Evolutionary conservation across 2,329 filamentous ascomycete genomes (phyloP).

Genomic region (Aspergillus puulaauensis): DNA sequence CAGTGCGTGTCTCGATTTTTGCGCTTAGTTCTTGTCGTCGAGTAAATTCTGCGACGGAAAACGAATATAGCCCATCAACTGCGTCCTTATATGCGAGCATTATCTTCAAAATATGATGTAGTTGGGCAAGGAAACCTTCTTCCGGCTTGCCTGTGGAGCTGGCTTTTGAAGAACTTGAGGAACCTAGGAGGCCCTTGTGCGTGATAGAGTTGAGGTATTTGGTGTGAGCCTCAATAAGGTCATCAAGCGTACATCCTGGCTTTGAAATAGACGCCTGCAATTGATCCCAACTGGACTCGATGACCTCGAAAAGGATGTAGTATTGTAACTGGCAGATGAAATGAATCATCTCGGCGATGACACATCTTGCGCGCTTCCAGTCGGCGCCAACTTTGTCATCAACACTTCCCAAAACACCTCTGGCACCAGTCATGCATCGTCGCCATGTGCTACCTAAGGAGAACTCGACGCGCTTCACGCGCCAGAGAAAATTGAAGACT

Average conservation of each 20-base stretch:
- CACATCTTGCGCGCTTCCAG: slow-evolving; percentile 88
- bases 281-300: slow-evolving; percentile 92
- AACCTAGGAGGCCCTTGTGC: slow-evolving; percentile 88
- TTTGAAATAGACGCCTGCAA: slow-evolving; percentile 79
- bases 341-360: slow-evolving; percentile 96
- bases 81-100: slow-evolving; percentile 94
- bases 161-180: slow-evolving; percentile 44
- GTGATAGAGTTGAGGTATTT: slow-evolving; percentile 92
- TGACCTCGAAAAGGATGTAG: slow-evolving; percentile 98
- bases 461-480: slow-evolving; percentile 96
- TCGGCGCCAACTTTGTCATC: slow-evolving; percentile 71
- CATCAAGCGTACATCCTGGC: slow-evolving; percentile 88
- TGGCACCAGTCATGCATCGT: slow-evolving; percentile 89
- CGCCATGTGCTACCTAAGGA: slow-evolving; percentile 88
- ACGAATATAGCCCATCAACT: slow-evolving; percentile 91
- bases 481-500: slow-evolving; percentile 98
- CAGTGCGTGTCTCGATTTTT: slow-evolving; percentile 65
- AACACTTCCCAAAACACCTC: slow-evolving; percentile 80
- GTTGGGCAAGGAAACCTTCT: slow-evolving; percentile 82
- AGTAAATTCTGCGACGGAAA: slow-evolving; percentile 92
- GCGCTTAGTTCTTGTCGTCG: slow-evolving; percentile 81
- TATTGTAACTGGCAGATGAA: slow-evolving; percentile 97
- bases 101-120: slow-evolving; percentile 86
- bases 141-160: slow-evolving; percentile 52
- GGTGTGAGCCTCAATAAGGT: slow-evolving; percentile 88